Base-by-base conservation (phyloP, 1,284 basidiomycete genomes). In the Boletus hoseneyae region DNA sequence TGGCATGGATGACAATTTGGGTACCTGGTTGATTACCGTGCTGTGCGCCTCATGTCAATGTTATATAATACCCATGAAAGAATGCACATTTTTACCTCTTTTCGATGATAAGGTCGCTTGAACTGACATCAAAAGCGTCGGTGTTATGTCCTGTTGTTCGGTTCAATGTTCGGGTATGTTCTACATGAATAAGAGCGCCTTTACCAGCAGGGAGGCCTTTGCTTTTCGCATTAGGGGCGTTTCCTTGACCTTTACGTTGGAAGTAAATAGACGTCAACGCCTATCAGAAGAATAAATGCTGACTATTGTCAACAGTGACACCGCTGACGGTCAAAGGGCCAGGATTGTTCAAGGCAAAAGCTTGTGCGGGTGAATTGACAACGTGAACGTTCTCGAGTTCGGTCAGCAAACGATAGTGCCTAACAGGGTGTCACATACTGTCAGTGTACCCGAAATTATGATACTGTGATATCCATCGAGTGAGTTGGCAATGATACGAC, bases 61-160 rank as follows among this genome's bases (percentile, higher is more conserved):
- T 13, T 11, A 2, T 13, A 32, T 12, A 21, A 5, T 21, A 3
- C 21, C 21, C 21, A 21, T 9, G 13, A 38, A 18, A 32, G 10
- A n/a, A 16, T 7, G 29, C 1, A 48, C 11, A 23, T 57, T 62
- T 65, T 61, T 54, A 76, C 64, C 67, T 34, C 0, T 54, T 68
- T 54, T 71, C 58, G 48, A 81, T 77, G 9, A 69, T 68, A 36
- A 83, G 46, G 49, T 79, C 57, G 1, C 63, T 71, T 4, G 75
- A 76, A 47, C 51, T 44, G 55, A 69, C 65, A 50, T 83, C 80
- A 52, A 83, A 82, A 3, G 77, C 79, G 47, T 83, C 80, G 2
- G 81, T 84, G 52, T 79, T 79, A 54, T 62, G 71, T 19, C 71
- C 76, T 75, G 25, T 30, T 5, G 16, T 6, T 30, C 7, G 8